Conservation (phyloP, 75 land plant genomes). For the Picea glauca region DNA sequence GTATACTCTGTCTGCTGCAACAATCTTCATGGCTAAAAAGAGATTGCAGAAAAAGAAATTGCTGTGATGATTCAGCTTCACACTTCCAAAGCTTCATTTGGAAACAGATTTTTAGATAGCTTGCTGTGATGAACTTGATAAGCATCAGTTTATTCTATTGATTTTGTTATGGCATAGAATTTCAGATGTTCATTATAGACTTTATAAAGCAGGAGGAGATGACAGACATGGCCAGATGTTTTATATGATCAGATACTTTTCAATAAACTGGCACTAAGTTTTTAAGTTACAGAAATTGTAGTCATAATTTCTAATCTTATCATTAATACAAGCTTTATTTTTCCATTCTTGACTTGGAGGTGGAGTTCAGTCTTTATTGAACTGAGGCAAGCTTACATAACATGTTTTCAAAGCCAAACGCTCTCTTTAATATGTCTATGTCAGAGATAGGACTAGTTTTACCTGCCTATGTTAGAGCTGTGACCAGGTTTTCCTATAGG, state of each 20-base stretch:
- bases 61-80: constrained; percentile 14
- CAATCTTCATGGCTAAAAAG: constrained; percentile 83
- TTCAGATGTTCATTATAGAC: neutral
- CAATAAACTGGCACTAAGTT: neutral
- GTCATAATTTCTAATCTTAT: neutral
- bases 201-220: neutral
- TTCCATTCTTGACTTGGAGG: neutral
- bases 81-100: neutral
- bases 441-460: neutral
- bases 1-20: constrained; percentile 89
- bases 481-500: neutral
- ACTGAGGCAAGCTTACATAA: neutral
- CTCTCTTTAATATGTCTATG: neutral
- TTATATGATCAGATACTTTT: neutral
- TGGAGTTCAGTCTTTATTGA: neutral
- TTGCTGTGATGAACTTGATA: no score
- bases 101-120: neutral
- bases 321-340: neutral
- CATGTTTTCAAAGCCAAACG: neutral
- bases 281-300: neutral
- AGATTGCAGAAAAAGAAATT: constrained; percentile 42
- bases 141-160: neutral
- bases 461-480: no score
- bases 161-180: neutral
- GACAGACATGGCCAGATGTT: neutral